A percentile compares a stretch with the other conserved stretches of the same genome.
phyloP scores from a whole-genome alignment of 257 asterid species.

The Jasminum sambac region DNA sequence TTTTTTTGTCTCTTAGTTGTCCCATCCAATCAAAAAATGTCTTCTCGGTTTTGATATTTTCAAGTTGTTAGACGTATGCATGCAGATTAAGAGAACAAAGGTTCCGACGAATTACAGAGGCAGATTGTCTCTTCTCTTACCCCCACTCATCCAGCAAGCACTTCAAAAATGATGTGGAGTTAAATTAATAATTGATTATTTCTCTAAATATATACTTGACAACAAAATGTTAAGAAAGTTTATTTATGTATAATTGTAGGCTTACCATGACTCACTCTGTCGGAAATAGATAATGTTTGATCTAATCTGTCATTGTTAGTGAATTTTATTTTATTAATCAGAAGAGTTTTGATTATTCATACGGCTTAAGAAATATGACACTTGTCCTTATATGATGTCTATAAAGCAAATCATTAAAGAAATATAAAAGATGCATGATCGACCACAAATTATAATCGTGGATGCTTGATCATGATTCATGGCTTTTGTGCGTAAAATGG shows the following conservation, averaged over 20 bases:
- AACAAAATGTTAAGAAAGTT: background rate
- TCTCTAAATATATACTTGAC: no score
- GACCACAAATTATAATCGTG: background rate
- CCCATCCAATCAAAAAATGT: background rate
- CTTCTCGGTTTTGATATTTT: background rate
- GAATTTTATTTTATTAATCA: no score
- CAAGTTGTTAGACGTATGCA: conserved; percentile 19
- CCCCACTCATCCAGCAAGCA: conserved; percentile 75
- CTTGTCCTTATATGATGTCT: no score
- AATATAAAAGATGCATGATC: no score
- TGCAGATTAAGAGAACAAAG: conserved; percentile 85
- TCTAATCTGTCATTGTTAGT: no score
- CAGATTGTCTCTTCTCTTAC: conserved; percentile 79
- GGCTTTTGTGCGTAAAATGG: background rate
- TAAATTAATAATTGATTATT: no score
- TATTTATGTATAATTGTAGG: no score
- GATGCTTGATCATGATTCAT: background rate
- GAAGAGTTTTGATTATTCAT: no score
- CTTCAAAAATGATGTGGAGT: conserved; percentile 40
- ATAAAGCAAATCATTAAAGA: no score
- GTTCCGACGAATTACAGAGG: conserved; percentile 65
- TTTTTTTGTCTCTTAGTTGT: no score
- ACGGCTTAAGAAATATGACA: no score
- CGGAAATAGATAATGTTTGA: no score
- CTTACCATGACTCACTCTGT: background rate